These are phyloP conservation scores for Cylindricascospora bacillispora DNA, from an alignment of 1,139 yeast species.

Conservation along the genomic window DNA sequence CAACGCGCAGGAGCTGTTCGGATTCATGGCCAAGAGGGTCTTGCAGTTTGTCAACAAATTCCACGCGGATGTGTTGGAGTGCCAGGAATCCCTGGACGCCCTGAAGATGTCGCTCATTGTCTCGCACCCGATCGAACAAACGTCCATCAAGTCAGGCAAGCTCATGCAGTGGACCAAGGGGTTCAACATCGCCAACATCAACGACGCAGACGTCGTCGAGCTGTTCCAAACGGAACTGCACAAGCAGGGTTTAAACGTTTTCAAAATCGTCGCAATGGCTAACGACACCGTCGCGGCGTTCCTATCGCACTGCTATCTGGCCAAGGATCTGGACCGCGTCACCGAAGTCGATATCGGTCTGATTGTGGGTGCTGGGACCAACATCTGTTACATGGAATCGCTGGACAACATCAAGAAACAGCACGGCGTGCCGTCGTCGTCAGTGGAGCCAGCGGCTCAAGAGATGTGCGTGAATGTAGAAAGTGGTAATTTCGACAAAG, in stretches of 20 bases:
- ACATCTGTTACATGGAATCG: constrained; percentile 81
- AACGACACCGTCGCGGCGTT: constrained; percentile 93
- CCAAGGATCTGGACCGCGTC: constrained; percentile 30
- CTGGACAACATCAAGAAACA: constrained; percentile 59
- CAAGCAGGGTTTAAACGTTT: constrained; percentile 33
- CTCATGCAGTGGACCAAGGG: constrained; percentile 95
- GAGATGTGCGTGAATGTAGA: constrained; percentile 86
- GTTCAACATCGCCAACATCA: constrained; percentile 70
- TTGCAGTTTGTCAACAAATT: constrained; percentile 48
- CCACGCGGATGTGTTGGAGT: constrained; percentile 35
- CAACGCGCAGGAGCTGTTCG: constrained; percentile 46
- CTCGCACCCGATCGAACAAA: constrained; percentile 83
- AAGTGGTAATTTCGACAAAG: constrained; percentile 95
- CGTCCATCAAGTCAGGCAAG: constrained; percentile 62
- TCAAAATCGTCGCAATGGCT: constrained; percentile 74
- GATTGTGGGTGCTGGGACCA: constrained; percentile 93
- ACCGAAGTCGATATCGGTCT: constrained; percentile 70
- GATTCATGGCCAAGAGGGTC: constrained; percentile 61
- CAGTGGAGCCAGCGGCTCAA: no score
- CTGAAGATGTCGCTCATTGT: constrained; percentile 84
- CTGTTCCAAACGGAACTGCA: constrained; percentile 60
- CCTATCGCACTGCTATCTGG: constrained; percentile 74
- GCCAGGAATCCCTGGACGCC: constrained; percentile 19
- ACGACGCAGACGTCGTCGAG: constrained; percentile 69
- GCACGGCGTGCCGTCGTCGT: no score